phyloP scores from a whole-genome alignment of 2,329 filamentous ascomycete species.

The Colletotrichum truncatum region DNA sequence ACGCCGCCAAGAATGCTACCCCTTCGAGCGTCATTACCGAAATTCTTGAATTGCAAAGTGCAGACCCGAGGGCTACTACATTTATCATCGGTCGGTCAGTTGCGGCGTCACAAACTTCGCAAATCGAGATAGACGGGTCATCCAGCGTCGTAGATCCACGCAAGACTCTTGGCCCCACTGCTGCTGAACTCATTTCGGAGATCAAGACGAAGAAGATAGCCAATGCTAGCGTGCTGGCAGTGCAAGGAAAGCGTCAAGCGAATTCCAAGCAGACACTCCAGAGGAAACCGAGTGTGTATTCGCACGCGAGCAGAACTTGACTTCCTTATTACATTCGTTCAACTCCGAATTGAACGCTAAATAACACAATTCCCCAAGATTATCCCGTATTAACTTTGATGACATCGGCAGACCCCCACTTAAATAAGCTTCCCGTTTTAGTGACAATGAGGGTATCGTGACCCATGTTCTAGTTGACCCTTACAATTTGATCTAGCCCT shows the following conservation, averaged over 20 bases:
- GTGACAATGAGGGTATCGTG: neutral
- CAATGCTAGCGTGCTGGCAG: neutral
- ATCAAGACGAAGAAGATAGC: neutral
- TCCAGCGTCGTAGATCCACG: neutral
- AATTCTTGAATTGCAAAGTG: neutral
- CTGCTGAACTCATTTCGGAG: neutral
- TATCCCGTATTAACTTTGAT: no score
- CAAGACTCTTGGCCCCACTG: neutral
- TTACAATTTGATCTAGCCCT: neutral
- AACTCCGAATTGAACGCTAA: no score
- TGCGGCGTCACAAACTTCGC: neutral
- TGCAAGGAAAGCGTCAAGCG: neutral
- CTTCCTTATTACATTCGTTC: neutral
- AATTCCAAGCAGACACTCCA: neutral
- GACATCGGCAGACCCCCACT: neutral
- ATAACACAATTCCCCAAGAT: no score
- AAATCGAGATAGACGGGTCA: neutral
- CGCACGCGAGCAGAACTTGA: neutral
- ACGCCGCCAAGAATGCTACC: neutral
- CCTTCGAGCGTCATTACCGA: neutral
- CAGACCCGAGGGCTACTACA: neutral
- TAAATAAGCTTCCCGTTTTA: neutral
- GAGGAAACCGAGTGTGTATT: neutral
- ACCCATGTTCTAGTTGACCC: neutral
- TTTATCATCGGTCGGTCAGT: conserved; percentile 1